phyloP scores from a whole-genome alignment of 2,329 filamentous ascomycete species.

The Sarocladiaceae sp. region DNA sequence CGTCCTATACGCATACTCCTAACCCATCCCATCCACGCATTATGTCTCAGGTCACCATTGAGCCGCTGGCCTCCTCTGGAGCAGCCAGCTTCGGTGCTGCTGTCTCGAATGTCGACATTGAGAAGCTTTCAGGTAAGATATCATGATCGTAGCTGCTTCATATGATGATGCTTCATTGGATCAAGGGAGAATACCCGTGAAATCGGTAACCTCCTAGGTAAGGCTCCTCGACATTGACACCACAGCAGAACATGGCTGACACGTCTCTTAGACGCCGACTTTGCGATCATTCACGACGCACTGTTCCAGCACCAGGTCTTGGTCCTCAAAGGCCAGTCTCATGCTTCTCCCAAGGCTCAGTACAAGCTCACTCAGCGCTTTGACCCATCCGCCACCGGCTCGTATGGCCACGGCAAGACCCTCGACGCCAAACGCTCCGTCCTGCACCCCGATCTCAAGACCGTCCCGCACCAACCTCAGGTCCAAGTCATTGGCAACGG shows the following conservation, averaged over 20 bases:
- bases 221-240: slow-evolving; percentile 19
- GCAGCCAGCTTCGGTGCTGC: slow-evolving; percentile 50
- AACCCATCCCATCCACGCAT: no score
- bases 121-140: slow-evolving; percentile 57
- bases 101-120: slow-evolving; percentile 51
- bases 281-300: slow-evolving; percentile 54
- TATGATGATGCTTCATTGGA: slow-evolving; percentile 1
- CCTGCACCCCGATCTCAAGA: slow-evolving; percentile 74
- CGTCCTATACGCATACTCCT: no score
- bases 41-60: no score
- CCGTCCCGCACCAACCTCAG: slow-evolving; percentile 71
- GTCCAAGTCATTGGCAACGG: slow-evolving; percentile 73
- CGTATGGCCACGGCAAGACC: slow-evolving; percentile 72
- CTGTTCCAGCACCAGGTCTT: slow-evolving; percentile 65
- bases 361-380: slow-evolving; percentile 69
- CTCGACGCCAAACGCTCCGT: slow-evolving; percentile 58
- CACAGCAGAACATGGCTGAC: slow-evolving; percentile 15
- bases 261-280: slow-evolving; percentile 49
- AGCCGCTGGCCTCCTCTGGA: slow-evolving; percentile 29
- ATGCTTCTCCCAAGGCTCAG: slow-evolving; percentile 62
- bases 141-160: slow-evolving; percentile 11
- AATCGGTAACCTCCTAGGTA: slow-evolving; percentile 56
- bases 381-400: slow-evolving; percentile 55
- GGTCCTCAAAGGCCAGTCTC: slow-evolving; percentile 61
- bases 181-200: slow-evolving; percentile 47